Conservation (phyloP, 139 green algal genomes). For the Chlamydomonas sp. region DNA sequence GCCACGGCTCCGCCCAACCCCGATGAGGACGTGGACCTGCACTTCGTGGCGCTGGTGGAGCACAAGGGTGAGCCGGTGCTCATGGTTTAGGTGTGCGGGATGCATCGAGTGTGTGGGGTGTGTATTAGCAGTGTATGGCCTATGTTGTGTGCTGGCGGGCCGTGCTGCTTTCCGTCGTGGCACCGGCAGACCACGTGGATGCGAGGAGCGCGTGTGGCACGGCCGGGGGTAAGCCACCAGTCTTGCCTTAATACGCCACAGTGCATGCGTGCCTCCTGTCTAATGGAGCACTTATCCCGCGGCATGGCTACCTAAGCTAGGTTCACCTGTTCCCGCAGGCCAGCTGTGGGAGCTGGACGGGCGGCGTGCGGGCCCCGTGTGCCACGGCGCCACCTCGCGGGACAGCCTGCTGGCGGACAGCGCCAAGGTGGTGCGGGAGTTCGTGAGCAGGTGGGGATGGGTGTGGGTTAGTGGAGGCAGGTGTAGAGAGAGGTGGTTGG, state of each 20-base stretch:
- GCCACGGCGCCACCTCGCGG: constrained; percentile 69
- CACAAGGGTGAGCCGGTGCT: constrained; percentile 57
- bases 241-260: neutral
- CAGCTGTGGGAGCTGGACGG: constrained; percentile 90
- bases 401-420: constrained; percentile 76
- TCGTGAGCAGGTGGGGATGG: constrained; percentile 18
- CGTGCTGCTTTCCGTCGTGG: too few species aligned
- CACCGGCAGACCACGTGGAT: too few species aligned
- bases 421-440: constrained; percentile 58
- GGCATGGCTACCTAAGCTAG: neutral
- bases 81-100: neutral
- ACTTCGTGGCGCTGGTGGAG: constrained; percentile 91
- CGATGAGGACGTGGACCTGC: constrained; percentile 85
- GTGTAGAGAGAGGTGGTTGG: neutral
- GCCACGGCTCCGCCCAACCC: constrained; percentile 68
- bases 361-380: constrained; percentile 71
- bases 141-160: too few species aligned
- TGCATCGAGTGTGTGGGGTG: neutral
- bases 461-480: neutral
- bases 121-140: neutral
- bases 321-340: constrained; percentile 26
- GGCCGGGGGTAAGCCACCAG: too few species aligned
- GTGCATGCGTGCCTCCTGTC: neutral
- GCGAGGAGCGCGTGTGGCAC: too few species aligned
- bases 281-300: neutral